Base-by-base conservation (phyloP, 2,329 filamentous ascomycete genomes). In the Xylariaceae sp. region DNA sequence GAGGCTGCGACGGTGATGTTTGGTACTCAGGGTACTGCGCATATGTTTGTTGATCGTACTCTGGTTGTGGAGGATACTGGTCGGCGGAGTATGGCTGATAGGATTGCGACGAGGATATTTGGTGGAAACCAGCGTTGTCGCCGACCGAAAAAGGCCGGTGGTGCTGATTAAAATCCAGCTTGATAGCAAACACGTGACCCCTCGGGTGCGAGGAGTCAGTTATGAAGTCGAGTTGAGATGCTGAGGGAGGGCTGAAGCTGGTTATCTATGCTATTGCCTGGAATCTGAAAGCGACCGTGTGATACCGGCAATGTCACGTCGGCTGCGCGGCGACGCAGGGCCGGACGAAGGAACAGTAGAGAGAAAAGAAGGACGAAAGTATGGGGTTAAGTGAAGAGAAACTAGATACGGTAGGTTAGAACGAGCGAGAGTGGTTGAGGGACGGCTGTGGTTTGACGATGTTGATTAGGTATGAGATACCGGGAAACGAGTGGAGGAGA, bases 131-230 rank as follows among this genome's bases (percentile, higher is more conserved):
- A 32, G 56, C 53, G 55, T 60, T 59, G 49, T 66, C 65, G 50
- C 59, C 63, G 53, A 57, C 57, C 49, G 60, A 44, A 37, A 59
- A 62, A 26, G 63, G 62, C 56, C 49, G 61, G 51, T 59, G 47
- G 45, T 63, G 58, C 57, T 62, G 60, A 54, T 56, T 57, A 61
- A 61, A 67, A 61, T 63, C 65, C 65, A 67, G 63, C 59, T 65
- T 66, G 64, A 51, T 55, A 50, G 49, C 37, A 43, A 46, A n/a
- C 42, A 50, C 4, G 26, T 16, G 59, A 64, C 63, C 60, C 64
- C 64, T 61, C 62, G 16, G 49, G 52, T 41, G 47, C 49, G 63
- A 63, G 64, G 63, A 67, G 63, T 59, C 62, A 30, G 42, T 37
- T 46, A 22, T 37, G 53, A 34, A 40, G 55, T 53, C 36, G 19